These are phyloP conservation scores for Auriscalpium vulgare DNA, from an alignment of 768 basidiomycete species.

Conservation along the genomic window DNA sequence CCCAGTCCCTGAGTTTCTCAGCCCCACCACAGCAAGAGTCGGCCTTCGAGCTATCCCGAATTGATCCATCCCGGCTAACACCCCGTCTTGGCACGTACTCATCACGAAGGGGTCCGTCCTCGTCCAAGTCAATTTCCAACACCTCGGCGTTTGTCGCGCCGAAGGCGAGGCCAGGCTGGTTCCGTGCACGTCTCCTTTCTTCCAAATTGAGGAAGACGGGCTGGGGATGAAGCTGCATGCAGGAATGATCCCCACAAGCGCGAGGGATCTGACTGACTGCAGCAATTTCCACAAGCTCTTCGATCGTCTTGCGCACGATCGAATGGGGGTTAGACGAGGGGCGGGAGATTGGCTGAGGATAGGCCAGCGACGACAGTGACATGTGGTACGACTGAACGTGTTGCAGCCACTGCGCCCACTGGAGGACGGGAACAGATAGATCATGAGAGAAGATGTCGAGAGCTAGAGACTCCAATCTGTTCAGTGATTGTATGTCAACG, in stretches of 20 bases:
- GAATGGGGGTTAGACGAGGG: constrained; percentile 66
- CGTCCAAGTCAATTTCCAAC: constrained; percentile 72
- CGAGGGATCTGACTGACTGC: constrained; percentile 14
- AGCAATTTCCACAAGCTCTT: constrained; percentile 56
- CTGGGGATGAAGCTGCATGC: constrained; percentile 33
- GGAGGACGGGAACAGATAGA: constrained; percentile 52
- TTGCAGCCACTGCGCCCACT: constrained; percentile 67
- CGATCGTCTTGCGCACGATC: constrained; percentile 60
- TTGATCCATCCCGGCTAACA: constrained; percentile 28
- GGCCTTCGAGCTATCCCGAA: constrained; percentile 15
- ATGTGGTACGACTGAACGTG: constrained; percentile 60
- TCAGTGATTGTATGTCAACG: constrained; percentile 61
- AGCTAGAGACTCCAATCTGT: constrained; percentile 62
- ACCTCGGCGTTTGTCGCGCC: constrained; percentile 29
- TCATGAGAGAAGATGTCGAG: constrained; percentile 66
- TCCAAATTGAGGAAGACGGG: constrained; percentile 71
- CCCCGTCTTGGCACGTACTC: constrained; percentile 75
- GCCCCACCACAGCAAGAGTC: background rate
- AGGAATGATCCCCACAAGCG: constrained; percentile 9
- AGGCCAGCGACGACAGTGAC: constrained; percentile 48
- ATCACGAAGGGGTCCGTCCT: constrained; percentile 74
- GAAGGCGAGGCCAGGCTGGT: constrained; percentile 33
- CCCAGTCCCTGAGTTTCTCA: constrained; percentile 8
- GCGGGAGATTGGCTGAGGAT: constrained; percentile 70
- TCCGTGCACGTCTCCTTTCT: constrained; percentile 47